Evolutionary conservation across 2,329 filamentous ascomycete genomes (phyloP), one percentile per base, ranked within the genome.

Genomic region (Trichoderma lentiforme): DNA sequence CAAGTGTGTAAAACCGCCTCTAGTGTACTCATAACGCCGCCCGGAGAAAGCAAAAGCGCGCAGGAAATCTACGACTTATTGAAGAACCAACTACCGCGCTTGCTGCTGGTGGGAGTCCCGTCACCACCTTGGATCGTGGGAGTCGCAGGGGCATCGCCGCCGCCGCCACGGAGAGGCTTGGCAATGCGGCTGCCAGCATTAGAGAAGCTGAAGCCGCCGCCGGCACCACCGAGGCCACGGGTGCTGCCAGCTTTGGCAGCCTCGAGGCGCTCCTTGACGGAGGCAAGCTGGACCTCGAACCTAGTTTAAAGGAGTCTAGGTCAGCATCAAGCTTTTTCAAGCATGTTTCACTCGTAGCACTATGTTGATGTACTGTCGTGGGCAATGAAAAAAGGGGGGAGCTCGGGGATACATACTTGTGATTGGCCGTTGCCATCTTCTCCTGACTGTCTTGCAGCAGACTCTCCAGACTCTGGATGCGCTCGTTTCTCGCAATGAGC

Each of bases 191-290:
- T 91, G 72, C 90, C 89, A 4, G 86, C 87, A 68, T 83, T 85
- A 74, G 85, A 83, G 77, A 92, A 97, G 83, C 88, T 93, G 81
- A 97, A 95, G 78, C 89, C 90, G 64, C 87, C 89, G 70, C 87
- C 86, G 8, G 89, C 86, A 62, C 90, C 88, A 75, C 89, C 89
- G 70, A 98, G 89, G 69, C 93, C 94, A 75, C 94, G 92, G 12
- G 95, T 97, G 75, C 93, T 96, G 78, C 95, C 94, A 63, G 91
- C 90, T 84, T 98, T 99, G 81, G 95, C 96, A 67, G 94, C 93
- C 84, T 99, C 96, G 76, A 99, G 91, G 74, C 96, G 93, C 82
- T 99, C 96, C 86, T 98, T 99, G 83, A 99, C 96, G 66, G 95
- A 94, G 57, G 94, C 93, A 80, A 99, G 93, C 84, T 99, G 96